phyloP scores from a whole-genome alignment of 1,284 basidiomycete species.

The Cryptococcus floricola region DNA sequence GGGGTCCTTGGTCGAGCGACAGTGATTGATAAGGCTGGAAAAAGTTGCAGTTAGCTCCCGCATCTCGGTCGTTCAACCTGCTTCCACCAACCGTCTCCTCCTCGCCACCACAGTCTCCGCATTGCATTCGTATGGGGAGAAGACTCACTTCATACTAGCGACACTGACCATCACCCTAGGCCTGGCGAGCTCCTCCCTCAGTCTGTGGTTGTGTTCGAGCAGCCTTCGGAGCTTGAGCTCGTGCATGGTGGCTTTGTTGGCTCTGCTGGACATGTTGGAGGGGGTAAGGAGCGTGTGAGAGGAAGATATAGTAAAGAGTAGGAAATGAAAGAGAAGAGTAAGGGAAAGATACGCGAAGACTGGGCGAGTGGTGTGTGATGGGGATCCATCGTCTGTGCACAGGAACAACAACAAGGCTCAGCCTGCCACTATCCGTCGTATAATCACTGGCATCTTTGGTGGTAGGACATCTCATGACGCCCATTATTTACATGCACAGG shows the following conservation, averaged over 20 bases:
- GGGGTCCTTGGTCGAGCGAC: conserved; percentile 85
- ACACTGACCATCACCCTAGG: conserved; percentile 86
- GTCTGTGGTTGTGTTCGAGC: conserved; percentile 85
- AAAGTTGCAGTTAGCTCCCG: background rate
- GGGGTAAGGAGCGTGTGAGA: background rate
- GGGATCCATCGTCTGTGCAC: too few relatives aligned
- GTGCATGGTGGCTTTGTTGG: conserved; percentile 64
- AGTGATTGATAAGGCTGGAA: conserved; percentile 79
- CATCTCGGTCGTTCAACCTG: background rate
- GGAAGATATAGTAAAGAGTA: too few relatives aligned
- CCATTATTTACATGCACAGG: too few relatives aligned
- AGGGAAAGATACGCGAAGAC: too few relatives aligned
- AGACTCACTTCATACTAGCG: conserved; percentile 57
- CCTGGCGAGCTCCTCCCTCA: conserved; percentile 82
- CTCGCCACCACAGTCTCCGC: background rate
- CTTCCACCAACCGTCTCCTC: too few relatives aligned
- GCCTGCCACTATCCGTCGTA: too few relatives aligned
- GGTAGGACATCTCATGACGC: too few relatives aligned
- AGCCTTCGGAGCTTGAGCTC: conserved; percentile 92
- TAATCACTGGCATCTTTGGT: too few relatives aligned
- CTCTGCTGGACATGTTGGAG: conserved; percentile 26
- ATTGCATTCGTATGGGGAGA: conserved; percentile 59
- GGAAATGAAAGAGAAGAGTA: too few relatives aligned
- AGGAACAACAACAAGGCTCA: too few relatives aligned
- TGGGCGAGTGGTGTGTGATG: too few relatives aligned